phyloP scores from a whole-genome alignment of 208 protist species.

The Trypanosoma melophagium region DNA sequence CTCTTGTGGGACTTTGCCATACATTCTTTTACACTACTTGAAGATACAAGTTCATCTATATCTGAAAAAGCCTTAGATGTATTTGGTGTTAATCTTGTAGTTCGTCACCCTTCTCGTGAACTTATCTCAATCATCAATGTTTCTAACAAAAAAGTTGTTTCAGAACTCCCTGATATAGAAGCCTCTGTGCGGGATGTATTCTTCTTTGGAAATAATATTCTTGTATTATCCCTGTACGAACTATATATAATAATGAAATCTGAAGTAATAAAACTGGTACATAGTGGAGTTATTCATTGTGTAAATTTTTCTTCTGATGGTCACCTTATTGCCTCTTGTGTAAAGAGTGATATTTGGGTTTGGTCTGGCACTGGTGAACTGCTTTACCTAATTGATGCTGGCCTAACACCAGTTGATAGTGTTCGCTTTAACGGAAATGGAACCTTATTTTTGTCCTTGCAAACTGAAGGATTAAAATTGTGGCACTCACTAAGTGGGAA shows the following conservation, averaged over 20 bases:
- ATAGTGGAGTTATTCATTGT: slow-evolving; percentile 52
- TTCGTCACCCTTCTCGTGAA: slow-evolving; percentile 29
- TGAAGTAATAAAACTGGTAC: slow-evolving; percentile 38
- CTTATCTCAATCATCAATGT: slow-evolving; percentile 66
- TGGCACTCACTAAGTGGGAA: slow-evolving; percentile 65
- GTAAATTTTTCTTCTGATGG: slow-evolving; percentile 61
- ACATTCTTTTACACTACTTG: slow-evolving; percentile 52
- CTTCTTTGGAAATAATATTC: slow-evolving; percentile 64
- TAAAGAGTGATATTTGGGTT: slow-evolving; percentile 60
- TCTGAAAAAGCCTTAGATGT: slow-evolving; percentile 38
- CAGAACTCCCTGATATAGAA: slow-evolving; percentile 47
- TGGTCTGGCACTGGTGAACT: slow-evolving; percentile 70
- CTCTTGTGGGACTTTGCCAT: slow-evolving; percentile 77
- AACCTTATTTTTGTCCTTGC: slow-evolving; percentile 50
- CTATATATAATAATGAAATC: slow-evolving; percentile 56
- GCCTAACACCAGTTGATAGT: slow-evolving; percentile 52
- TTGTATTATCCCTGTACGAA: slow-evolving; percentile 43
- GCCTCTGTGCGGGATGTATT: slow-evolving; percentile 38
- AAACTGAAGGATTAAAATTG: slow-evolving; percentile 49
- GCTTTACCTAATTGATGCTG: slow-evolving; percentile 59
- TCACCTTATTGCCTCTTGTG: slow-evolving; percentile 60
- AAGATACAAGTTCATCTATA: slow-evolving; percentile 38
- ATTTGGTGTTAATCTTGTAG: slow-evolving; percentile 57
- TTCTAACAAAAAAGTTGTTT: slow-evolving; percentile 52
- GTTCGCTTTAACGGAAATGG: slow-evolving; percentile 63